Percentiles rank a stretch among this genome's conserved stretches.
phyloP scores from a whole-genome alignment of 257 asterid genomes.

The Marsdenia floribunda region DNA sequence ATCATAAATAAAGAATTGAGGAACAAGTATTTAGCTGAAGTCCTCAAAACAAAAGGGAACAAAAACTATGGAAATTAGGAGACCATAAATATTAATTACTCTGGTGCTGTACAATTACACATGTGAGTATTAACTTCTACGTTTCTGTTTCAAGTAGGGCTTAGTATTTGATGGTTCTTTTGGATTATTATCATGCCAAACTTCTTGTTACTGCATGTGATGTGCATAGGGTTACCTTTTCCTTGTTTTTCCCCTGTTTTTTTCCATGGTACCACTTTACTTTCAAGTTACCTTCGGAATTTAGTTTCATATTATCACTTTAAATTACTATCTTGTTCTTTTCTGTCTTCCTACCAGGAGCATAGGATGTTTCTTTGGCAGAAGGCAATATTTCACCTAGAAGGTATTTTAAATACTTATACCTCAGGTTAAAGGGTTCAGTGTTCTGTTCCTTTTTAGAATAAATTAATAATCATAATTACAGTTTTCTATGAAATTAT shows the following conservation, averaged over 20 bases:
- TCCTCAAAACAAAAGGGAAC: no score
- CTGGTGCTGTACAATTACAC: no score
- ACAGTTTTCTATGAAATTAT: neutral
- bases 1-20: no score
- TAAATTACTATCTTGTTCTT: neutral
- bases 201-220: neutral
- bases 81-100: no score
- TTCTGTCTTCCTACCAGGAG: constrained; percentile 46
- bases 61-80: no score
- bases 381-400: constrained; percentile 97
- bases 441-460: neutral
- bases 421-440: neutral
- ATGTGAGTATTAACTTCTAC: no score
- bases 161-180: neutral
- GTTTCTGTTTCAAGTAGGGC: neutral
- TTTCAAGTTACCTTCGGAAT: neutral
- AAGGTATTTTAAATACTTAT: constrained; percentile 48
- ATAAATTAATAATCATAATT: neutral
- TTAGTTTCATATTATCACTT: neutral
- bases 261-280: neutral
- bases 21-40: no score
- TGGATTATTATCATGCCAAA: neutral
- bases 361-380: constrained; percentile 91
- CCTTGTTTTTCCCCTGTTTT: neutral
- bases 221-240: neutral